phyloP scores from a whole-genome alignment of 371 early-diverging fungal species.

The Saksenaea oblongispora region DNA sequence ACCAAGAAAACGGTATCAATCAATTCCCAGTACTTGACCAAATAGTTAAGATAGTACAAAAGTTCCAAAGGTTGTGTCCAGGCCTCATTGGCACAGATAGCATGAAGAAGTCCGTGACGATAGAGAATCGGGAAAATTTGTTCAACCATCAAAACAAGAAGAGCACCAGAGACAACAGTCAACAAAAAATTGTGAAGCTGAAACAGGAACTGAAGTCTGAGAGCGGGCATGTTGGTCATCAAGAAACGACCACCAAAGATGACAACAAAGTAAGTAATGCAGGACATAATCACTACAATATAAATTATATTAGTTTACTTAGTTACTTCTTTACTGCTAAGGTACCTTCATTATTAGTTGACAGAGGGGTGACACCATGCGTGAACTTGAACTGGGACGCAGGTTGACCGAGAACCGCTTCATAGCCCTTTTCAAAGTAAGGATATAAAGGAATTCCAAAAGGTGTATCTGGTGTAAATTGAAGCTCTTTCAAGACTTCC shows the following conservation, averaged over 20 bases:
- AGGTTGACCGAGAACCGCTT: conserved; percentile 11
- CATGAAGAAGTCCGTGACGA: conserved; percentile 66
- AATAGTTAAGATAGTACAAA: conserved; percentile 82
- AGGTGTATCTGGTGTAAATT: conserved; percentile 26
- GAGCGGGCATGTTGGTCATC: conserved; percentile 62
- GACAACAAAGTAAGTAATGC: conserved; percentile 64
- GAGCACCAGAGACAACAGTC: conserved; percentile 61
- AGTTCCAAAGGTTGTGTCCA: conserved; percentile 77
- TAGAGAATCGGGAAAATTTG: conserved; percentile 64
- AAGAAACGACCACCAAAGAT: conserved; percentile 72
- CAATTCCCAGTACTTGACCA: conserved; percentile 85
- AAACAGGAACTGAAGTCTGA: conserved; percentile 64
- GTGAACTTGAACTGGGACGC: conserved; percentile 22
- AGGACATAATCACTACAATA: conserved; percentile 42
- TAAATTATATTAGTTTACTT: not conserved
- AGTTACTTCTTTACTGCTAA: not conserved
- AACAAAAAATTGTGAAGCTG: conserved; percentile 76
- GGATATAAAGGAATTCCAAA: conserved; percentile 25
- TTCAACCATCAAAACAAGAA: conserved; percentile 70
- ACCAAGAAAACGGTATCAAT: conserved; percentile 35
- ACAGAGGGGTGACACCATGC: conserved; percentile 28
- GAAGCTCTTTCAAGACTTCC: conserved; percentile 8
- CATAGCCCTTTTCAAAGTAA: conserved; percentile 8
- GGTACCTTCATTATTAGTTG: conserved; percentile 45
- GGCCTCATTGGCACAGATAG: conserved; percentile 64